Percentiles rank a stretch among this genome's conserved stretches.
phyloP scores from a whole-genome alignment of 352 stramenopile genomes.

The Phytophthora lateralis region DNA sequence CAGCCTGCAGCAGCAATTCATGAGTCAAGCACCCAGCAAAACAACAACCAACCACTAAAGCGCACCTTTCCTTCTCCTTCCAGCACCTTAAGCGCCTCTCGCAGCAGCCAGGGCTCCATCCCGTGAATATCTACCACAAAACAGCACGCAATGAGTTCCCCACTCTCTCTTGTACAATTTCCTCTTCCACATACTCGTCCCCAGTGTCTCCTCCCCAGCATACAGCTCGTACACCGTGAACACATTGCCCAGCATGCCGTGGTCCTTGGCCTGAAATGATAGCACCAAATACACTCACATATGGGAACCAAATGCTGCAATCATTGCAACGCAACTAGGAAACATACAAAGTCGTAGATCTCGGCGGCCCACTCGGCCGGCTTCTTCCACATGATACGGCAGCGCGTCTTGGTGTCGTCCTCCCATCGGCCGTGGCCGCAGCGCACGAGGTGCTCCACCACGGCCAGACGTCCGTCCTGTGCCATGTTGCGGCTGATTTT shows the following conservation, averaged over 20 bases:
- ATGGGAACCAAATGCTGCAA: background rate
- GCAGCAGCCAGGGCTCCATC: constrained; percentile 85
- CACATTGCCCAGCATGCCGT: constrained; percentile 81
- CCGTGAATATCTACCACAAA: constrained; percentile 64
- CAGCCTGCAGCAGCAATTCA: constrained; percentile 41
- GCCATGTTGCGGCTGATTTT: constrained; percentile 88
- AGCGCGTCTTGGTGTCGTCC: constrained; percentile 79
- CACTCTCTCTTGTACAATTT: background rate
- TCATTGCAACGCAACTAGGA: constrained; percentile 21
- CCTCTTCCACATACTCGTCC: constrained; percentile 55
- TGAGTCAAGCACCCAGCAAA: constrained; percentile 5
- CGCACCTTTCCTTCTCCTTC: constrained; percentile 77
- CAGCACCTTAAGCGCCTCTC: constrained; percentile 75
- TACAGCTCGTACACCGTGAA: constrained; percentile 89
- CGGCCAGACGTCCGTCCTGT: constrained; percentile 60
- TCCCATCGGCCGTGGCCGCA: constrained; percentile 83
- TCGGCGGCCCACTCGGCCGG: constrained; percentile 80
- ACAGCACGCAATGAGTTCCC: constrained; percentile 3
- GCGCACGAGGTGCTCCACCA: constrained; percentile 79
- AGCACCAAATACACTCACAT: constrained; percentile 3
- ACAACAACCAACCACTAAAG: background rate
- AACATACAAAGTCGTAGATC: constrained; percentile 85
- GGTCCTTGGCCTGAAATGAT: constrained; percentile 60
- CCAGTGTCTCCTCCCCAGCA: constrained; percentile 80
- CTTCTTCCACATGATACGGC: constrained; percentile 88